A percentile compares a stretch with the other conserved stretches of the same genome.
Conservation (phyloP, 108 stramenopile genomes). For the Cyclotella kingstonii region DNA sequence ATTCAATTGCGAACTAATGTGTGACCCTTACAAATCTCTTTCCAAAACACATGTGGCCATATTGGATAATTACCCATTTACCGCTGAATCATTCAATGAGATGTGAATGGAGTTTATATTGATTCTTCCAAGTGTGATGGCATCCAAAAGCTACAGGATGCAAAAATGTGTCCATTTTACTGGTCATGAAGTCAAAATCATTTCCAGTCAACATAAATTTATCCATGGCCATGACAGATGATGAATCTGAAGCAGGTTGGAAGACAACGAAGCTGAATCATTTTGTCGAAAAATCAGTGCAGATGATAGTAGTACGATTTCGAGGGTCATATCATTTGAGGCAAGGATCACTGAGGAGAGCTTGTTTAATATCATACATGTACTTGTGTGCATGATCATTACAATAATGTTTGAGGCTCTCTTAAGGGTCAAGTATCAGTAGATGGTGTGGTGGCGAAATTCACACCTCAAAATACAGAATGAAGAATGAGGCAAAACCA, state of each 20-base stretch:
- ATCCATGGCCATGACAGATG: not conserved
- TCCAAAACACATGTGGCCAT: no score
- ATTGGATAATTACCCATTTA: no score
- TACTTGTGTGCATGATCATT: not conserved
- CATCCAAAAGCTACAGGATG: slow-evolving; percentile 19
- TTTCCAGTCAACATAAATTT: not conserved
- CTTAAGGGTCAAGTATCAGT: no score
- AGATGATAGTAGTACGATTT: not conserved
- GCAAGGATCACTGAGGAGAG: slow-evolving; percentile 12
- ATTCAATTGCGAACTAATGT: no score
- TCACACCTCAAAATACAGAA: not conserved
- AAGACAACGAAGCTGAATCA: not conserved
- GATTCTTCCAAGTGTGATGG: not conserved
- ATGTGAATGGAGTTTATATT: slow-evolving; percentile 13
- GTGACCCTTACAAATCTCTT: no score
- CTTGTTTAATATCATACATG: not conserved
- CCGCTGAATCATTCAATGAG: no score
- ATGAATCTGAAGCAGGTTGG: not conserved
- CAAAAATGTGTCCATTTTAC: not conserved
- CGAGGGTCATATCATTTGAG: not conserved
- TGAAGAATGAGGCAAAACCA: not conserved
- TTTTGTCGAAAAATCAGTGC: not conserved
- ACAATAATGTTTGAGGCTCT: no score
- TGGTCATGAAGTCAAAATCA: slow-evolving; percentile 1
- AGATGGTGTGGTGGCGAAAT: not conserved